A percentile compares a stretch with the other conserved stretches of the same genome.
Evolutionary conservation across 768 basidiomycete genomes (phyloP).

Genomic region (Macrocybe gigantea): DNA sequence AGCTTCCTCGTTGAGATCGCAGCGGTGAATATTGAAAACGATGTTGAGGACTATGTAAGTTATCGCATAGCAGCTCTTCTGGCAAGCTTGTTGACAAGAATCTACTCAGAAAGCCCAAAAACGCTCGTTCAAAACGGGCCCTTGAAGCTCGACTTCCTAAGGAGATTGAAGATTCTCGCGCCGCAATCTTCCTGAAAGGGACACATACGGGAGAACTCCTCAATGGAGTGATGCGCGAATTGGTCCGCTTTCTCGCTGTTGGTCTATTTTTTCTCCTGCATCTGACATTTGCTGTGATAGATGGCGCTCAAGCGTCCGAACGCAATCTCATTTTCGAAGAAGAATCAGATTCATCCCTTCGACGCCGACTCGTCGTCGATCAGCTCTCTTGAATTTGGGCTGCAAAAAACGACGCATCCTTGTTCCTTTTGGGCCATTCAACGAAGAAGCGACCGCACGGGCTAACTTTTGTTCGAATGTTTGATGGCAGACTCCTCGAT

Average conservation of each 20-base stretch:
- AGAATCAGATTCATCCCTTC: constrained; percentile 88
- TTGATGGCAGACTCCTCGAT: constrained; percentile 79
- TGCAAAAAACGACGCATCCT: constrained; percentile 86
- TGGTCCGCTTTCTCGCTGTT: constrained; percentile 47
- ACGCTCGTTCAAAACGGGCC: constrained; percentile 90
- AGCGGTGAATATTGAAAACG: background rate
- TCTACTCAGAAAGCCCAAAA: constrained; percentile 71
- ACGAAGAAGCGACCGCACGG: constrained; percentile 93
- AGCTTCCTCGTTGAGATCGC: background rate
- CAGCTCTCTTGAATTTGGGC: constrained; percentile 89
- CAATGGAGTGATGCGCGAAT: constrained; percentile 78
- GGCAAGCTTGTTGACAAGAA: no score
- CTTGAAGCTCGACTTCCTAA: constrained; percentile 84
- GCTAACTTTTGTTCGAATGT: constrained; percentile 82
- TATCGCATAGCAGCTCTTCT: no score
- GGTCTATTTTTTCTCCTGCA: background rate
- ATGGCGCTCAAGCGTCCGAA: constrained; percentile 92
- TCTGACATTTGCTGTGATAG: constrained; percentile 31
- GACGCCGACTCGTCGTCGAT: constrained; percentile 53
- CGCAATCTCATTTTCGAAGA: constrained; percentile 89
- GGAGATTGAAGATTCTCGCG: constrained; percentile 83
- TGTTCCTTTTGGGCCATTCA: constrained; percentile 87
- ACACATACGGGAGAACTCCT: constrained; percentile 81
- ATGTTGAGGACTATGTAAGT: constrained; percentile 10
- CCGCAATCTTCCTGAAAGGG: constrained; percentile 86